phyloP scores from a whole-genome alignment of 768 basidiomycete genomes.

The Ramaria rubella region DNA sequence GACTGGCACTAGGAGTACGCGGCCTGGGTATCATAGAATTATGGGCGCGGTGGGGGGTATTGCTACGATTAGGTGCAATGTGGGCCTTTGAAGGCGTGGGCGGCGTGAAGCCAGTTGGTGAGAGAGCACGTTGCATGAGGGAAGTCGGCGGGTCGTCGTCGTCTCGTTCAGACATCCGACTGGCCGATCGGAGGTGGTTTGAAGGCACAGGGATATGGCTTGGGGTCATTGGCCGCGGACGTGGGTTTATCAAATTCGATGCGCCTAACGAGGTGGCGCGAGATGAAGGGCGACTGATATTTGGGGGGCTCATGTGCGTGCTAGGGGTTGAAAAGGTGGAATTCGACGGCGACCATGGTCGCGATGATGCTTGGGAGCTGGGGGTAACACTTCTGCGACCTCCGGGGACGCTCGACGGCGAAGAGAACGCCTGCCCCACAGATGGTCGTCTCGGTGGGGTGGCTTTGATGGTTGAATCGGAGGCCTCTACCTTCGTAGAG shows the following conservation, averaged over 20 bases:
- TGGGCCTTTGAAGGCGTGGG: slow-evolving; percentile 24
- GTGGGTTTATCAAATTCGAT: slow-evolving; percentile 44
- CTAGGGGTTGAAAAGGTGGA: slow-evolving; percentile 11
- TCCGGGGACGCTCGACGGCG: slow-evolving; percentile 37
- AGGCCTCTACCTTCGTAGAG: slow-evolving; percentile 63
- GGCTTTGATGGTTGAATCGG: slow-evolving; percentile 39
- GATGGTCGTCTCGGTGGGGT: slow-evolving; percentile 43
- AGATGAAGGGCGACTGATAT: slow-evolving; percentile 18
- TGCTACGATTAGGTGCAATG: slow-evolving; percentile 20
- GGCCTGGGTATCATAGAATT: slow-evolving; percentile 39
- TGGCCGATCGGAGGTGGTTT: slow-evolving; percentile 41
- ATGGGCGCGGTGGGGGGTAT: slow-evolving; percentile 36
- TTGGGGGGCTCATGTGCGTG: slow-evolving; percentile 57
- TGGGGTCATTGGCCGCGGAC: slow-evolving; percentile 72
- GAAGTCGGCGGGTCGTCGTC: slow-evolving; percentile 35
- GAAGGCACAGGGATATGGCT: slow-evolving; percentile 69
- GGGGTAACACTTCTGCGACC: slow-evolving; percentile 60
- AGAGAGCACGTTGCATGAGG: slow-evolving; percentile 55
- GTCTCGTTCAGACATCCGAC: slow-evolving; percentile 40
- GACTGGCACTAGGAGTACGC: slow-evolving; percentile 57
- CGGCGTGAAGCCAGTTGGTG: slow-evolving; percentile 50
- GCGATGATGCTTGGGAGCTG: slow-evolving; percentile 68
- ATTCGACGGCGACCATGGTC: slow-evolving; percentile 64
- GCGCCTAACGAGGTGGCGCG: slow-evolving; percentile 29
- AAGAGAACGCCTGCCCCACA: slow-evolving; percentile 12